These are phyloP conservation scores for Trichosporon sp. DNA, from an alignment of 1,284 basidiomycete genomes.

Conservation along the genomic window DNA sequence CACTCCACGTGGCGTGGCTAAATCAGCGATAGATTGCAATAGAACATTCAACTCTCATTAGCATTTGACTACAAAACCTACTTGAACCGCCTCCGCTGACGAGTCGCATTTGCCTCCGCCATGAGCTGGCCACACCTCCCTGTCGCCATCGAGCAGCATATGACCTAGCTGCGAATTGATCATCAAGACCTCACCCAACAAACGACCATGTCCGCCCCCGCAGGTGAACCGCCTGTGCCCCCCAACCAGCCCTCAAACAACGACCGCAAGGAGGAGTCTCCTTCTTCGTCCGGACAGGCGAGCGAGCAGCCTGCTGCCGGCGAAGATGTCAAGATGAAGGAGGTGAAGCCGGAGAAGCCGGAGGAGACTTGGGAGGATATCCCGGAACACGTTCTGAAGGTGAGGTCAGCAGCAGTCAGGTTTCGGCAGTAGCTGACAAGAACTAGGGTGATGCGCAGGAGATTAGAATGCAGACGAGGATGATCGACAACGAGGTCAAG, in stretches of 20 bases:
- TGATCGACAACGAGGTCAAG: conserved; percentile 95
- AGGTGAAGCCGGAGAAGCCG: conserved; percentile 32
- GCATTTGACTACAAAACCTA: neutral
- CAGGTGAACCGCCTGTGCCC: conserved; percentile 31
- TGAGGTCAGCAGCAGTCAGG: conserved; percentile 32
- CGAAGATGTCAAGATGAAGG: conserved; percentile 36
- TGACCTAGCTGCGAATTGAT: conserved; percentile 7
- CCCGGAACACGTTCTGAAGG: conserved; percentile 49
- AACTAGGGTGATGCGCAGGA: conserved; percentile 31
- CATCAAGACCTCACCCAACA: neutral
- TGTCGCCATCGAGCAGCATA: conserved; percentile 21
- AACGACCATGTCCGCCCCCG: conserved; percentile 32
- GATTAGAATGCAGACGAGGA: conserved; percentile 77
- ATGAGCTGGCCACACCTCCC: conserved; percentile 6
- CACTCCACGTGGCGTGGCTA: conserved; percentile 25
- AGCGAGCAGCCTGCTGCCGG: conserved; percentile 26
- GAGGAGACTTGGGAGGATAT: conserved; percentile 55
- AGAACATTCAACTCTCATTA: conserved; percentile 2
- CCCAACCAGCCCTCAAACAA: conserved; percentile 22
- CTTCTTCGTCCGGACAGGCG: conserved; percentile 26
- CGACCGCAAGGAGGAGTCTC: conserved; percentile 27
- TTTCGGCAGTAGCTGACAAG: conserved; percentile 18
- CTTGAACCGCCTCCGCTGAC: conserved; percentile 24
- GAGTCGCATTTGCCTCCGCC: conserved; percentile 33
- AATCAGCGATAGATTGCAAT: neutral